Evolutionary conservation across 2,329 filamentous ascomycete genomes (phyloP), one percentile per base, ranked within the genome.

Genomic region (Epichloe scottii): DNA sequence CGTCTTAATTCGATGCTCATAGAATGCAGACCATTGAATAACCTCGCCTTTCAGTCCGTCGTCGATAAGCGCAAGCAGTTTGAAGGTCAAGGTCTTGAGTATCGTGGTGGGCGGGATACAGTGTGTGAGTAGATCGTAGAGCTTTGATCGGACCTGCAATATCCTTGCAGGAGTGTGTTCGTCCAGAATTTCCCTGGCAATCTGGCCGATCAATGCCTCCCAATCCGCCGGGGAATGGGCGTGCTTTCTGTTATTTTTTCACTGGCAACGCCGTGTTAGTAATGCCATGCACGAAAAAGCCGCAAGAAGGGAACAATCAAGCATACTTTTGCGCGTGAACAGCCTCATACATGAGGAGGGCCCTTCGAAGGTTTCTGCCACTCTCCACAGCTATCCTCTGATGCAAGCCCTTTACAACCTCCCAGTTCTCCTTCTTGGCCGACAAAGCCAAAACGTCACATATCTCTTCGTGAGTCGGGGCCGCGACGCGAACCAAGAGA

Each of bases 121-220:
- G 67, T 98, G 93, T 6, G 91, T 95, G 45, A 98, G 77, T 35
- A 98, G 78, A 64, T 98, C 93, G 71, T 98, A 98, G n/a, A 98
- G 78, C 68, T 95, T 94, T 10, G 89, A 83, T 56, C 93, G 82
- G 45, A 96, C 89, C 62, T 89, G 81, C 56, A 98, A 71, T 54
- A 98, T 90, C 48, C 88, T 79, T 33, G 85, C 83, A 0, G 93
- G 91, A n/a, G 89, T 89, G 62, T 94, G 88, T 66, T 98, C 91
- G 39, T 86, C 85, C 63, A 96, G 81, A 51, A 98, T 95, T 60
- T 97, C 90, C 62, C 85, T 83, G n/a, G 94, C 90, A 55, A 95
- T 86, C 63, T 94, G 82, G 5, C 79, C 76, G 58, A 98, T 90
- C 54, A 98, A 77, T 0, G 89, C 87, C 66, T 98, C 93, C 90